Evolutionary conservation across 2,329 filamentous ascomycete species (phyloP).

Genomic region (Claviceps sp.): DNA sequence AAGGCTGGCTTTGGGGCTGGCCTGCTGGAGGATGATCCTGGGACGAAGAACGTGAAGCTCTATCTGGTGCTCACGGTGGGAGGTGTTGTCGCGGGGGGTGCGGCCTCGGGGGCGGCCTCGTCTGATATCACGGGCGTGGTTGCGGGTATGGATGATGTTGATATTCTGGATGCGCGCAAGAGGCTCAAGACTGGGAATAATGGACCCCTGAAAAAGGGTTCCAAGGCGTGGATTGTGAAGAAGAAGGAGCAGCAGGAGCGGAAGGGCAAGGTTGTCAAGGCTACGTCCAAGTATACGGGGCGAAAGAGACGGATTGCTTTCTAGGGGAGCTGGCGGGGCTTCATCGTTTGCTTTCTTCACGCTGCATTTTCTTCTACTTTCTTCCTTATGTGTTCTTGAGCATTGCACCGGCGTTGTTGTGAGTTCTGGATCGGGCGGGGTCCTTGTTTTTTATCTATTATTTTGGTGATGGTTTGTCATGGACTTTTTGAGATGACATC

Average conservation of each 20-base stretch:
- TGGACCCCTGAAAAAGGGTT: slow-evolving; percentile 59
- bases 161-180: slow-evolving; percentile 58
- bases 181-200: slow-evolving; percentile 29
- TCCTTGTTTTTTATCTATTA: neutral
- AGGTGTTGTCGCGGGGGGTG: slow-evolving; percentile 24
- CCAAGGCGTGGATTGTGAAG: slow-evolving; percentile 69
- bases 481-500: no score
- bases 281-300: slow-evolving; percentile 85
- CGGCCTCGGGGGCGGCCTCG: slow-evolving; percentile 29
- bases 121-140: slow-evolving; percentile 89
- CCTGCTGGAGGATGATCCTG: slow-evolving; percentile 86
- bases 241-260: slow-evolving; percentile 90
- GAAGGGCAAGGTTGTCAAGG: slow-evolving; percentile 90
- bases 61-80: slow-evolving; percentile 92
- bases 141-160: slow-evolving; percentile 75
- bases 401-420: slow-evolving; percentile 17
- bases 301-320: slow-evolving; percentile 72
- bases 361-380: neutral
- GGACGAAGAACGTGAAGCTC: slow-evolving; percentile 93
- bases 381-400: neutral
- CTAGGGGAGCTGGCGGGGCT: slow-evolving; percentile 23
- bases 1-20: slow-evolving; percentile 92
- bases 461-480: neutral
- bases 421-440: no score
- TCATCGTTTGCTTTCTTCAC: neutral